A percentile compares a stretch with the other conserved stretches of the same genome.
phyloP scores from a whole-genome alignment of 1,139 yeast genomes.

The Candida neerlandica region DNA sequence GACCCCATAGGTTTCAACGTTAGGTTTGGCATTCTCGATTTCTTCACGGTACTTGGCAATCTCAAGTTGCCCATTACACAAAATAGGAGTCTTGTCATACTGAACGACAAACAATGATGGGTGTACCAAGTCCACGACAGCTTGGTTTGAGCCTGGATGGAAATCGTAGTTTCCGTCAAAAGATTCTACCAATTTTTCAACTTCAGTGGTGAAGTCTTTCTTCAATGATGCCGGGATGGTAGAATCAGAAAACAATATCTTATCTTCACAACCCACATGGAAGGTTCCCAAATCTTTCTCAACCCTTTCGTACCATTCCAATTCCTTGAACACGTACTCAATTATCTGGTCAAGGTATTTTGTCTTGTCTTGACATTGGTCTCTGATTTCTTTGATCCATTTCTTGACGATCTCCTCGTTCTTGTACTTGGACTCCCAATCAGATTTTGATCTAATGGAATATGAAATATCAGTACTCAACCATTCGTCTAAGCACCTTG shows the following conservation, averaged over 20 bases:
- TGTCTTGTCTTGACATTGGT: constrained; percentile 19
- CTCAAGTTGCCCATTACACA: constrained; percentile 10
- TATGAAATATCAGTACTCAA: constrained; percentile 25
- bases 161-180: too few species aligned
- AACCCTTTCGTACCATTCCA: constrained; percentile 29
- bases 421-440: constrained; percentile 36
- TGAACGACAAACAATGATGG: constrained; percentile 42
- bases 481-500: constrained; percentile 28
- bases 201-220: constrained; percentile 14
- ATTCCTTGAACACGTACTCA: constrained; percentile 28
- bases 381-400: constrained; percentile 33
- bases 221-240: constrained; percentile 16
- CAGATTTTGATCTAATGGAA: constrained; percentile 29
- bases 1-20: constrained; percentile 22
- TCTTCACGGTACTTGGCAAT: constrained; percentile 17
- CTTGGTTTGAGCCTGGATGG: too few species aligned
- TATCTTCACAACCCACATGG: constrained; percentile 21
- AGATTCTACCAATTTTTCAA: constrained; percentile 17
- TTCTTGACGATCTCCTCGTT: constrained; percentile 27
- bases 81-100: constrained; percentile 35
- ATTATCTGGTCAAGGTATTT: constrained; percentile 21
- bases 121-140: too few species aligned
- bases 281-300: constrained; percentile 16
- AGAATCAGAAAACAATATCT: constrained; percentile 20
- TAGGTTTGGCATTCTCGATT: constrained; percentile 19